These are phyloP conservation scores for Penicillium sp. DNA, from an alignment of 2,329 filamentous ascomycete species.

Conservation along the genomic window DNA sequence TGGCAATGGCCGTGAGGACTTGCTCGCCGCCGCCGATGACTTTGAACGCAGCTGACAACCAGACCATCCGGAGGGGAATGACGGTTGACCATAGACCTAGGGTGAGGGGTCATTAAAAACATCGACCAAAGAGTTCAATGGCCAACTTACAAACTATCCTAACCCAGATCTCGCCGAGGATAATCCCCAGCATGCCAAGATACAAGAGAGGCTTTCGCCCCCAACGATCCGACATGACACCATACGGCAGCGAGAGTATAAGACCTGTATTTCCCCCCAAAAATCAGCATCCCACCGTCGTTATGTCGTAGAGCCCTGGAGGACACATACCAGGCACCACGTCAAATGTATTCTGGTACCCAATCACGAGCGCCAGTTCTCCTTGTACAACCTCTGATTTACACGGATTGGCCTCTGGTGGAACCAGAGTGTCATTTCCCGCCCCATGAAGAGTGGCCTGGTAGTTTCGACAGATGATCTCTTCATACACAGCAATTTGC, in stretches of 20 bases:
- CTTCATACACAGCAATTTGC: conserved; percentile 30
- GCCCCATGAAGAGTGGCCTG: conserved; percentile 9
- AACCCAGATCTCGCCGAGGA: conserved; percentile 28
- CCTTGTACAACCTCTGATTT: conserved; percentile 34
- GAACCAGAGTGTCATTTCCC: neutral
- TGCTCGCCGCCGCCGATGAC: conserved; percentile 30
- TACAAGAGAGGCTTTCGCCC: conserved; percentile 30
- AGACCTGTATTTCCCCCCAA: conserved; percentile 19
- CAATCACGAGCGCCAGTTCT: conserved; percentile 32
- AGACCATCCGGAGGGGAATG: conserved; percentile 30
- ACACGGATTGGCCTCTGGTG: conserved; percentile 18
- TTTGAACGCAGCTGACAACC: conserved; percentile 25
- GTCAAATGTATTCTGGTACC: conserved; percentile 30
- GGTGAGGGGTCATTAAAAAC: neutral
- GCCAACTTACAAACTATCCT: conserved; percentile 29
- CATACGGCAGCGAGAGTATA: conserved; percentile 31
- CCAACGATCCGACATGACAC: conserved; percentile 31
- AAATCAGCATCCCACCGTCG: neutral
- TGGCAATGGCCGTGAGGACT: conserved; percentile 20
- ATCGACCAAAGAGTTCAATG: neutral
- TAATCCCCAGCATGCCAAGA: conserved; percentile 22
- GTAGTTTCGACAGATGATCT: conserved; percentile 30
- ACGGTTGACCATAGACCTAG: conserved; percentile 21
- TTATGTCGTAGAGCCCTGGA: neutral
- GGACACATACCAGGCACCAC: conserved; percentile 23